Evolutionary conservation across 2,329 filamentous ascomycete species (phyloP), one percentile per base, ranked within the genome.

Genomic region (Trichoderma harzianum): DNA sequence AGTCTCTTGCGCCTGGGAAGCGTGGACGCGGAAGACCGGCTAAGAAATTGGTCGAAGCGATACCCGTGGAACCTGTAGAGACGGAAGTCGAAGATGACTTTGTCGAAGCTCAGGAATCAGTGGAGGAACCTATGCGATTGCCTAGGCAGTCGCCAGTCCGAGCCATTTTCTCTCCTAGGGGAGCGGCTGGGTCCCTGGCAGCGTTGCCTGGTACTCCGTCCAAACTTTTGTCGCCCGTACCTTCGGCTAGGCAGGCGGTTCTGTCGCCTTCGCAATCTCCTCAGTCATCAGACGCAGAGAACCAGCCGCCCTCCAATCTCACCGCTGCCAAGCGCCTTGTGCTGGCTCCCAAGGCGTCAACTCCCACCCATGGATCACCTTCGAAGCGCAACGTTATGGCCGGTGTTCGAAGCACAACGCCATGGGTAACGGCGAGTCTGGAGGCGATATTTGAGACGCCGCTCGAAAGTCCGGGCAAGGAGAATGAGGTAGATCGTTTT

Each of bases 231-330:
- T 85, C 85, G 1, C 84, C 86, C 1, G 84, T 83, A 0, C 82
- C 84, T 1, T 84, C 84, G 6, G 85, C 87, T 12, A 85, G 84
- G 69, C 88, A 90, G 73, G 80, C 88, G 14, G 87, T 82, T 1
- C 75, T 88, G 7, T 89, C 89, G 0, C 90, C 90, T 0, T 92
- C 91, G 0, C 87, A 87, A 21, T 92, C 92, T 1, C 91, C 91
- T 0, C 92, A 93, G 76, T 91, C 92, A 1, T 95, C 93, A 0
- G 91, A 96, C 78, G 92, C 91, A 0, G 93, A 96, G 79, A 95
- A 95, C 75, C 90, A 88, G 62, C 92, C 92, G 1, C 93, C 93
- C 0, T 92, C 91, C 1, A 90, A 90, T 6, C 88, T 85, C 68
- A 88, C 87, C 73, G 78, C 81, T 73, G 76, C 81, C 63, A 86